Evolutionary conservation across 2,329 filamentous ascomycete genomes (phyloP).

Genomic region (Colletotrichum theobromicola): DNA sequence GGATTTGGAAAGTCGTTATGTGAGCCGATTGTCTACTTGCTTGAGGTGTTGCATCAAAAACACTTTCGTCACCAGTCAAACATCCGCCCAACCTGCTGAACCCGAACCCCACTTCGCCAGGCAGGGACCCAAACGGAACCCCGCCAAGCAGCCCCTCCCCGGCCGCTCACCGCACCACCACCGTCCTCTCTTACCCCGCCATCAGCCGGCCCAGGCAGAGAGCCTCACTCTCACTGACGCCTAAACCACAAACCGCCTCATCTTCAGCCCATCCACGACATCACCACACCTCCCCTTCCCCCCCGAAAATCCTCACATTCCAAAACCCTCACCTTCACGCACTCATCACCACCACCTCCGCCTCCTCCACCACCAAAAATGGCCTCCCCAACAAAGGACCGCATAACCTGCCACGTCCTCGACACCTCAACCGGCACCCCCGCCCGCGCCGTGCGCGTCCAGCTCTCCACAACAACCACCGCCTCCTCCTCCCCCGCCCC

Average conservation of each 20-base stretch:
- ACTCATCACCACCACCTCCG: not conserved
- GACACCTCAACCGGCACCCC: slow-evolving; percentile 79
- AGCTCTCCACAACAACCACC: slow-evolving; percentile 55
- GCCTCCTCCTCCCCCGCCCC: slow-evolving; percentile 31
- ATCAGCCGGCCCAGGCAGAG: not conserved
- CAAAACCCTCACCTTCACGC: not conserved
- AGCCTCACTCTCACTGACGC: slow-evolving; percentile 2
- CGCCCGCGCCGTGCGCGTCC: slow-evolving; percentile 69
- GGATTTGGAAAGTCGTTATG: no score
- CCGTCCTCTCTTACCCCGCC: not conserved
- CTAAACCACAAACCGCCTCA: not conserved
- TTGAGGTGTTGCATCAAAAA: no score
- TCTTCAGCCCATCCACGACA: not conserved
- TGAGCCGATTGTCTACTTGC: no score
- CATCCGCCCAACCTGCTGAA: no score
- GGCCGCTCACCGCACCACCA: not conserved
- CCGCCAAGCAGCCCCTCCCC: not conserved
- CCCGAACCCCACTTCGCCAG: not conserved
- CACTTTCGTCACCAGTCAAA: no score
- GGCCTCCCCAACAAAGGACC: slow-evolving; percentile 50
- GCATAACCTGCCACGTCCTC: slow-evolving; percentile 87
- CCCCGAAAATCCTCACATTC: not conserved
- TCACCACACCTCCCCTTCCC: not conserved
- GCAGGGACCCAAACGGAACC: not conserved
- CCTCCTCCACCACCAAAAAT: not conserved